Evolutionary conservation across 2,329 filamentous ascomycete species (phyloP).

Genomic region (Blastomyces gilchristii): DNA sequence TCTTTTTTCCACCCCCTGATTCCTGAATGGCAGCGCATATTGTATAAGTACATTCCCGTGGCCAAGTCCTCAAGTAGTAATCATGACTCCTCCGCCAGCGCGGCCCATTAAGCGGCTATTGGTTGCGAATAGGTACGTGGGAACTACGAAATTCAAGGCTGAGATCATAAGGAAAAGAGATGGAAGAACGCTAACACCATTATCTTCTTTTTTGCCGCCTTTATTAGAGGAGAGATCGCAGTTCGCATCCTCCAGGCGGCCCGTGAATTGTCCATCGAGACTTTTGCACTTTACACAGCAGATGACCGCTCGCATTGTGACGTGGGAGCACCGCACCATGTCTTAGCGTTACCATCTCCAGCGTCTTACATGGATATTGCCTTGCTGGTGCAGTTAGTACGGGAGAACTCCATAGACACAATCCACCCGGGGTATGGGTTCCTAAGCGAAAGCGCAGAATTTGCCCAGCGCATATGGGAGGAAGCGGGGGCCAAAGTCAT

Average conservation of each 20-base stretch:
- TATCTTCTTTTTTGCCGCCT: background rate
- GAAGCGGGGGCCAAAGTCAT: conserved; percentile 42
- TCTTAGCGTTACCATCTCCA: conserved; percentile 42
- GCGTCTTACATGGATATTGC: conserved; percentile 45
- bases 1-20: background rate
- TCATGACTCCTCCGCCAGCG: conserved; percentile 18
- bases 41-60: background rate
- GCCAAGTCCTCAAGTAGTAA: background rate
- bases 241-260: conserved; percentile 50
- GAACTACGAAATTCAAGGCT: background rate
- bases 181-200: background rate
- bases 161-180: conserved; percentile 5
- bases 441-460: conserved; percentile 45
- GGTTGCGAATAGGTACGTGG: conserved; percentile 43
- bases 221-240: conserved; percentile 51
- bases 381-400: conserved; percentile 38
- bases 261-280: conserved; percentile 49
- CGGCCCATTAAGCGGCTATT: conserved; percentile 42
- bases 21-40: background rate
- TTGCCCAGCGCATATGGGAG: conserved; percentile 41
- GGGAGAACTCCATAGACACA: conserved; percentile 44
- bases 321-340: conserved; percentile 38
- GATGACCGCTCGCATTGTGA: conserved; percentile 47
- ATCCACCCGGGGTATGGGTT: conserved; percentile 56
- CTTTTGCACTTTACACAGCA: conserved; percentile 46